Evolutionary conservation across 2,329 filamentous ascomycete genomes (phyloP), one percentile per base, ranked within the genome.

Genomic region (Pleoardoris graminearum): DNA sequence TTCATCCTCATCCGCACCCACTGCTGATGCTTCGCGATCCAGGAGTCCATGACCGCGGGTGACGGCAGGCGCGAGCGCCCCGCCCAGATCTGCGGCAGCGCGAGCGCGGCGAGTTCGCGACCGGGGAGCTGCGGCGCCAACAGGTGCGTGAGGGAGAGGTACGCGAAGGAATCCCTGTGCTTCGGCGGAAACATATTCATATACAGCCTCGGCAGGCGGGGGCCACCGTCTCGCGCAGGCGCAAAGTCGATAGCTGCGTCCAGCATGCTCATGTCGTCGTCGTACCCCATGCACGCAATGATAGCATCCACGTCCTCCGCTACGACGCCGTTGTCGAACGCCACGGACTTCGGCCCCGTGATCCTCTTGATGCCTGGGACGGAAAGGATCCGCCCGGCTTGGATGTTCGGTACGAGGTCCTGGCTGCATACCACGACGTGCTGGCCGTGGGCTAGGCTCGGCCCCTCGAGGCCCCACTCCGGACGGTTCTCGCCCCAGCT

Each of bases 171-270:
- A 8, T 77, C 68, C 3, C 77, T 75, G 21, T 76, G 62, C 21
- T 71, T 62, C 0, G 77, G 68, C 1, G 78, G 77, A 54, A 81
- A 77, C 4, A 80, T 58, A 57, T 79, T 78, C 33, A 74, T 72
- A 48, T 76, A 80, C 1, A 80, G 63, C 0, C 71, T 59, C 3
- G 73, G 66, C 0, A 77, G 67, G 0, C 68, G 10, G 57, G 69
- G 59, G 52, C 70, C 55, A 51, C 67, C 49, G 32, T n/a, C 27
- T 45, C 19, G 53, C 42, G 48, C 22, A 59, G 50, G 37, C 62
- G 43, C 57, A 63, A 59, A 52, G 58, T 66, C 55, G 25, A 60
- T 60, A 1, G 64, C 55, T 14, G 51, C 25, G 14, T 62, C 60
- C n/a, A 67, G 60, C 33, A 68, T 61, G 32, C 58, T 59, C 32